phyloP scores from a whole-genome alignment of 2,329 filamentous ascomycete species.

The Apiospora marii region DNA sequence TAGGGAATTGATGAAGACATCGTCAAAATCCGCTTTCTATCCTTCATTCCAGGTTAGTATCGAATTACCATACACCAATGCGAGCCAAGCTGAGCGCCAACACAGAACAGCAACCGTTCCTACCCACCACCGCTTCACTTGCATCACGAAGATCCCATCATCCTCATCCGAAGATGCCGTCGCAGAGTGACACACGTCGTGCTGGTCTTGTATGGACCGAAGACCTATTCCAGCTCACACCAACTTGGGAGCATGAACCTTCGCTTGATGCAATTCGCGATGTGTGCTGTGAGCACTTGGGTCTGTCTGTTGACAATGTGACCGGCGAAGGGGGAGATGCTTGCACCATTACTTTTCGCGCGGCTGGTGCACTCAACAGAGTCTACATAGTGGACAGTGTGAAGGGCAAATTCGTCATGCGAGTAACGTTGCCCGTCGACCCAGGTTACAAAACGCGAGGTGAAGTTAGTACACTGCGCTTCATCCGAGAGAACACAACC shows the following conservation, averaged over 20 bases:
- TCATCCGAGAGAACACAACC: slow-evolving; percentile 39
- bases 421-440: slow-evolving; percentile 46
- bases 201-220: background rate
- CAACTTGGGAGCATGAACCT: background rate
- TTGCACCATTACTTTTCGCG: slow-evolving; percentile 30
- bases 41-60: background rate
- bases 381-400: slow-evolving; percentile 32
- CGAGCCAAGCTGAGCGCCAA: background rate
- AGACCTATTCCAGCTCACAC: background rate
- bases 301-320: background rate
- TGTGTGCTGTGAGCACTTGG: background rate
- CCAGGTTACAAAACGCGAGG: slow-evolving; percentile 46
- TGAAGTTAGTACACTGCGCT: slow-evolving; percentile 49
- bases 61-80: background rate
- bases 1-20: background rate
- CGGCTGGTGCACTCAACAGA: slow-evolving; percentile 35
- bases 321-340: background rate
- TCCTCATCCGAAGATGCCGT: background rate
- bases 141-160: background rate
- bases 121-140: background rate
- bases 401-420: slow-evolving; percentile 37
- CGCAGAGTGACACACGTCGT: background rate
- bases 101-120: background rate
- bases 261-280: background rate
- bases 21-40: background rate